Conservation (phyloP, 108 stramenopile genomes). For the Skeletonema grethae region DNA sequence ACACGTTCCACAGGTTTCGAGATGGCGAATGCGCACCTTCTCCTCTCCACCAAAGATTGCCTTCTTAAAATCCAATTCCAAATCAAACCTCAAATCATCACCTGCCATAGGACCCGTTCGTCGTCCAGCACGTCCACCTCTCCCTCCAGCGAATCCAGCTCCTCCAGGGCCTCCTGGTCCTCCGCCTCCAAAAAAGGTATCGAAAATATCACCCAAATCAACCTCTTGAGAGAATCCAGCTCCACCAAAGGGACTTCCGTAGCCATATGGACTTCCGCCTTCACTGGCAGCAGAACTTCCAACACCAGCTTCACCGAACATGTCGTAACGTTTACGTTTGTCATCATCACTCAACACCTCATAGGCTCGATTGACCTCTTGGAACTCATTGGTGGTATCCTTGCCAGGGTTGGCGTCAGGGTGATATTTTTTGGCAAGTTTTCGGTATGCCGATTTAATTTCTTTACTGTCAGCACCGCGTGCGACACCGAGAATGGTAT, state of each 20-base stretch:
- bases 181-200: slow-evolving; percentile 92
- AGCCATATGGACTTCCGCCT: slow-evolving; percentile 59
- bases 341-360: slow-evolving; percentile 89
- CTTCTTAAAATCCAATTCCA: slow-evolving; percentile 95
- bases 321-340: slow-evolving; percentile 86
- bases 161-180: slow-evolving; percentile 52
- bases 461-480: slow-evolving; percentile 69
- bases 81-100: slow-evolving; percentile 91
- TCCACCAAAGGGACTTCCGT: slow-evolving; percentile 56
- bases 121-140: slow-evolving; percentile 57
- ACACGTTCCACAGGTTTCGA: slow-evolving; percentile 92
- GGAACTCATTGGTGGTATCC: slow-evolving; percentile 80
- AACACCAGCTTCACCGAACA: slow-evolving; percentile 86
- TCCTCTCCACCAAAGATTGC: slow-evolving; percentile 96
- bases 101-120: slow-evolving; percentile 79
- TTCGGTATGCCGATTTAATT: slow-evolving; percentile 89
- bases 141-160: slow-evolving; percentile 54
- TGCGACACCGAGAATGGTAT: slow-evolving; percentile 73
- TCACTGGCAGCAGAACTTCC: slow-evolving; percentile 55
- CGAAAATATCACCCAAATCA: slow-evolving; percentile 96
- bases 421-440: slow-evolving; percentile 82
- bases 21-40: slow-evolving; percentile 92
- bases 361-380: slow-evolving; percentile 87
- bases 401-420: slow-evolving; percentile 84
- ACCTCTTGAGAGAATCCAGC: slow-evolving; percentile 87